Conservation (phyloP, 495 filamentous ascomycete genomes). For the Cercophora scortea region DNA sequence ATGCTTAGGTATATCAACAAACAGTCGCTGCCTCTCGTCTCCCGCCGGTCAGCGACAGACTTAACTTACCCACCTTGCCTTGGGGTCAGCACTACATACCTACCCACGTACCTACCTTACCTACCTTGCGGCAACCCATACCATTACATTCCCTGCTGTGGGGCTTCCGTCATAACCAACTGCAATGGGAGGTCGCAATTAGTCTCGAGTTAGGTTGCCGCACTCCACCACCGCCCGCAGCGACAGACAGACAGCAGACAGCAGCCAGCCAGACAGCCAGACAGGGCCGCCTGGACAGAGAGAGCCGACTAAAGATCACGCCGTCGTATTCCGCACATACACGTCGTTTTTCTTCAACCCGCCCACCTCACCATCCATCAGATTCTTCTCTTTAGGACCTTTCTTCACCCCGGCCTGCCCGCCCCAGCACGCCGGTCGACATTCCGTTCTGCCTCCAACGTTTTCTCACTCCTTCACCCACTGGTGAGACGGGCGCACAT, state of each 20-base stretch:
- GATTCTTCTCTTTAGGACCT: too few relatives aligned
- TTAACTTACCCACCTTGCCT: not conserved
- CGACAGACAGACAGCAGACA: not conserved
- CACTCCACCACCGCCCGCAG: slow-evolving; percentile 12
- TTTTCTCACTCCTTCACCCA: too few relatives aligned
- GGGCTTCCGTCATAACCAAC: slow-evolving; percentile 9
- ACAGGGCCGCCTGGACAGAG: not conserved
- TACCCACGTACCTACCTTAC: not conserved
- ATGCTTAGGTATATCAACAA: slow-evolving; percentile 1
- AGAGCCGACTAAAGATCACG: too few relatives aligned
- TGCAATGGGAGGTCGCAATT: slow-evolving; percentile 26
- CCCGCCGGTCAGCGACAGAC: too few relatives aligned
- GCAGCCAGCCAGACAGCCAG: not conserved
- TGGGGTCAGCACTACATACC: slow-evolving; percentile 9
- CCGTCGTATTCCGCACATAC: too few relatives aligned
- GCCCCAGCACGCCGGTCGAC: too few relatives aligned
- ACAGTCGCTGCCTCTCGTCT: not conserved
- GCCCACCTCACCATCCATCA: too few relatives aligned
- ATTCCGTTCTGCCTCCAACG: too few relatives aligned
- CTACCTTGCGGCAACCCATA: too few relatives aligned
- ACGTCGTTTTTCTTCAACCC: too few relatives aligned
- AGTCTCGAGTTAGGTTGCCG: slow-evolving; percentile 11
- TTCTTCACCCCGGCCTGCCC: too few relatives aligned
- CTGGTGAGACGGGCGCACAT: too few relatives aligned
- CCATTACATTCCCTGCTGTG: slow-evolving; percentile 6